Percentiles rank a stretch among this genome's conserved stretches.
These are phyloP conservation scores for Geosmithia morbida DNA, from an alignment of 2,329 filamentous ascomycete genomes.

Conservation along the genomic window DNA sequence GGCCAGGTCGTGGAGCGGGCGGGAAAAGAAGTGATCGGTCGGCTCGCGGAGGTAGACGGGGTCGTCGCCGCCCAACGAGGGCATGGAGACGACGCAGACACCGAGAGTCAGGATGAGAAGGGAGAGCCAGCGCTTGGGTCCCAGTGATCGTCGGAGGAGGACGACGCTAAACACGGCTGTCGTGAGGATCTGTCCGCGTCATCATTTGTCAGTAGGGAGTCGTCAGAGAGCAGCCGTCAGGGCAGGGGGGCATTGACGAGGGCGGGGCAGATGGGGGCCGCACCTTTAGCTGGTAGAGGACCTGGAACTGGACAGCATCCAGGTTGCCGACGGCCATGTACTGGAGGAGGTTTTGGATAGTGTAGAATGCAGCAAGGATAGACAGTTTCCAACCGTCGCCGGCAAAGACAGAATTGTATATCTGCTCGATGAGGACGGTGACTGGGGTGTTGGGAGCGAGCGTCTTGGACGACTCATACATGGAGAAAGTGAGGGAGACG, in stretches of 20 bases:
- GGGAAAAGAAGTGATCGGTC: conserved; percentile 56
- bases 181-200: conserved; percentile 50
- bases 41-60: conserved; percentile 50
- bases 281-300: conserved; percentile 75
- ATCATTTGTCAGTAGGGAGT: neutral
- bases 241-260: neutral
- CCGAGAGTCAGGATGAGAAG: conserved; percentile 68
- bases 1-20: conserved; percentile 64
- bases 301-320: conserved; percentile 84
- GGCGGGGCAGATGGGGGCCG: neutral
- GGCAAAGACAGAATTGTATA: conserved; percentile 70
- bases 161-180: conserved; percentile 77
- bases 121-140: conserved; percentile 63
- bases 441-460: conserved; percentile 67
- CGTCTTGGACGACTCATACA: conserved; percentile 73
- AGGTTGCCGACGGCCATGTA: conserved; percentile 86
- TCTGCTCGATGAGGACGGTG: conserved; percentile 64
- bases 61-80: conserved; percentile 27
- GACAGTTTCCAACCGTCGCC: conserved; percentile 92
- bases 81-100: conserved; percentile 74
- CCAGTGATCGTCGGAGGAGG: conserved; percentile 58
- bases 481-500: conserved; percentile 71
- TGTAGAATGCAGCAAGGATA: conserved; percentile 78
- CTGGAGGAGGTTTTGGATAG: conserved; percentile 83
- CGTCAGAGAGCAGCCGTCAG: conserved; percentile 19